phyloP scores from a whole-genome alignment of 2,329 filamentous ascomycete species.

The Epicoccum nigrum region DNA sequence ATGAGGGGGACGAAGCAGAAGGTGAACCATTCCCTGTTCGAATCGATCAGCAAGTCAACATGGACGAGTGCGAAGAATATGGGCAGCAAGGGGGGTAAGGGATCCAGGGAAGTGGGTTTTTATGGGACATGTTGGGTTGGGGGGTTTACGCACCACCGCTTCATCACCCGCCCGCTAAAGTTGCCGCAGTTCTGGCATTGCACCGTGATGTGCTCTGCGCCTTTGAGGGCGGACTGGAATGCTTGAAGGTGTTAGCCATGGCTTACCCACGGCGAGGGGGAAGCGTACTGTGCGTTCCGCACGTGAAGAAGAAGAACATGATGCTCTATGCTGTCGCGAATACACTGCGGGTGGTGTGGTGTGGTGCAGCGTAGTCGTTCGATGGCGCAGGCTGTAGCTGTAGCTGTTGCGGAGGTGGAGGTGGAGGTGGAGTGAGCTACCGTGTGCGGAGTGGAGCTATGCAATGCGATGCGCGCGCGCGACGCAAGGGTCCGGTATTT shows the following conservation, averaged over 20 bases:
- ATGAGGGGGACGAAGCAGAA: conserved; percentile 79
- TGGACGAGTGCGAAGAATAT: too few relatives aligned
- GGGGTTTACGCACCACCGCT: conserved; percentile 52
- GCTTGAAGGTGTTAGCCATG: conserved; percentile 38
- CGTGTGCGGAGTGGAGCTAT: too few relatives aligned
- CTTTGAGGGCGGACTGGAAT: conserved; percentile 53
- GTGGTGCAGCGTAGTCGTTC: neutral
- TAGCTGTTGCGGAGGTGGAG: neutral
- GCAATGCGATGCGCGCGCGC: conserved; percentile 9
- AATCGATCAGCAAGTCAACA: too few relatives aligned
- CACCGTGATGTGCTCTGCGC: conserved; percentile 57
- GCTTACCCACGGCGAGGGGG: neutral
- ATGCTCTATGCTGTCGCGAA: neutral
- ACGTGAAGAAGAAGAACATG: conserved; percentile 59
- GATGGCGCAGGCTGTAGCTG: neutral
- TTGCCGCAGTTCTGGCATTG: conserved; percentile 62
- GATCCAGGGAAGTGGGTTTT: too few relatives aligned
- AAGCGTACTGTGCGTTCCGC: conserved; percentile 55
- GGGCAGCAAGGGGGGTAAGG: too few relatives aligned
- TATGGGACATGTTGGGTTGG: too few relatives aligned
- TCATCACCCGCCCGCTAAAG: conserved; percentile 51
- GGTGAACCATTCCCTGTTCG: conserved; percentile 71
- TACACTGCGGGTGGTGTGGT: neutral
- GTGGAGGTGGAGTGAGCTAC: conserved; percentile 1
- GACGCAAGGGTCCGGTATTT: conserved; percentile 9